These are phyloP conservation scores for Penicillium sp. DNA, from an alignment of 2,329 filamentous ascomycete genomes.

Conservation along the genomic window DNA sequence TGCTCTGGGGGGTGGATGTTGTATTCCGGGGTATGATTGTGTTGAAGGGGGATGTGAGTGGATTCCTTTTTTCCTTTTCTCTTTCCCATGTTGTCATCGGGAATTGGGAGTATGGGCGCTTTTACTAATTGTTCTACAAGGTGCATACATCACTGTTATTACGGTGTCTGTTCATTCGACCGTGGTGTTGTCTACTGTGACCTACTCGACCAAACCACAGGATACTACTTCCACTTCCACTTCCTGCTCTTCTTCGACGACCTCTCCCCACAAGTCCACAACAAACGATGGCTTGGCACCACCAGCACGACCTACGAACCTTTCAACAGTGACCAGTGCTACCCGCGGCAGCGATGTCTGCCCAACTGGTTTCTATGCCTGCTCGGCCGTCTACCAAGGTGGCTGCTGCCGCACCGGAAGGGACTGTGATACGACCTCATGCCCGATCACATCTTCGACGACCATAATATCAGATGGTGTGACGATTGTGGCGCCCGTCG, in stretches of 20 bases:
- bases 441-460: slow-evolving; percentile 65
- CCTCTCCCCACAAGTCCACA: slow-evolving; percentile 28
- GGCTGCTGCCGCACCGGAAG: slow-evolving; percentile 88
- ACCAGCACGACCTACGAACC: slow-evolving; percentile 41
- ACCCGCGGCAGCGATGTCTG: slow-evolving; percentile 52
- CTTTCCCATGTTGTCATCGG: neutral
- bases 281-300: slow-evolving; percentile 36
- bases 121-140: slow-evolving; percentile 16
- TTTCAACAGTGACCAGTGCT: slow-evolving; percentile 34
- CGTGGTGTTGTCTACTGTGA: slow-evolving; percentile 31
- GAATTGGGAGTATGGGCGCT: neutral
- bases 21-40: slow-evolving; percentile 60
- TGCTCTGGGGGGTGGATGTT: slow-evolving; percentile 59
- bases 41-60: slow-evolving; percentile 54
- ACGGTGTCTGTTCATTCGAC: slow-evolving; percentile 38
- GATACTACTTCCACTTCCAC: slow-evolving; percentile 14
- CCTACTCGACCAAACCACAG: slow-evolving; percentile 29
- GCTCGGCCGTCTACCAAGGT: slow-evolving; percentile 73
- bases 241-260: slow-evolving; percentile 17
- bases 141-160: slow-evolving; percentile 35
- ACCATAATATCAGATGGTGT: slow-evolving; percentile 63
- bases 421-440: slow-evolving; percentile 78
- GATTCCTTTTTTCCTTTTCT: slow-evolving; percentile 5
- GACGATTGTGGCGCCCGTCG: slow-evolving; percentile 66
- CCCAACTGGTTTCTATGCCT: slow-evolving; percentile 89